Evolutionary conservation across 2,329 filamentous ascomycete genomes (phyloP).

Genomic region (Calonectria hongkongensis): DNA sequence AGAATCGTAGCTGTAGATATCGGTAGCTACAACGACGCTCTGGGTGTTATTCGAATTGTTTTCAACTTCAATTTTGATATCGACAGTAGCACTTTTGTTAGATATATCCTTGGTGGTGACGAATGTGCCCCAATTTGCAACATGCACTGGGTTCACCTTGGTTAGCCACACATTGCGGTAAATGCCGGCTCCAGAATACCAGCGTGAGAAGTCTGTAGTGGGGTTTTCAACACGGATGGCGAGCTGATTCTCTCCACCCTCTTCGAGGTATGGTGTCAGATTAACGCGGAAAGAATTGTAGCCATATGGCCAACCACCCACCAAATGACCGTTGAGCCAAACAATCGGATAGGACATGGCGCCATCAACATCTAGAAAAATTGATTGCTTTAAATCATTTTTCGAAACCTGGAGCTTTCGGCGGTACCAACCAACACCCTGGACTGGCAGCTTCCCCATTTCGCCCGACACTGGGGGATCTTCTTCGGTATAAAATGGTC

Average conservation of each 20-base stretch:
- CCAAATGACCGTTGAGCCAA: slow-evolving; percentile 5
- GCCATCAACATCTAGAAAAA: not conserved
- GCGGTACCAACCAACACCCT: slow-evolving; percentile 19
- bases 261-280: slow-evolving; percentile 2
- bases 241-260: not conserved
- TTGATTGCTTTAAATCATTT: not conserved
- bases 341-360: slow-evolving; percentile 17
- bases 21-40: not conserved
- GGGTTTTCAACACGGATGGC: slow-evolving; percentile 13
- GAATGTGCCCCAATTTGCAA: slow-evolving; percentile 17
- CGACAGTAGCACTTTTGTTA: not conserved
- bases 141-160: slow-evolving; percentile 8
- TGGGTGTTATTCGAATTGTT: not conserved
- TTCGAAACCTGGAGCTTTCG: not conserved
- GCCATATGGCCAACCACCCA: slow-evolving; percentile 5
- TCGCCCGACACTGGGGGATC: slow-evolving; percentile 5
- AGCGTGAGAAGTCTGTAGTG: slow-evolving; percentile 3
- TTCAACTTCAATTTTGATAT: not conserved
- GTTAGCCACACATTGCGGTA: slow-evolving; percentile 12
- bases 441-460: slow-evolving; percentile 2
- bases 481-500: slow-evolving; percentile 6
- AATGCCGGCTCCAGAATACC: slow-evolving; percentile 12
- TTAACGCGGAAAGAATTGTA: slow-evolving; percentile 13
- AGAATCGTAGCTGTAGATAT: slow-evolving; percentile 5
- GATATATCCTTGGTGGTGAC: slow-evolving; percentile 1